A percentile compares a stretch with the other conserved stretches of the same genome.
phyloP scores from a whole-genome alignment of 495 filamentous ascomycete species.

The Penicillium simplicissimum region DNA sequence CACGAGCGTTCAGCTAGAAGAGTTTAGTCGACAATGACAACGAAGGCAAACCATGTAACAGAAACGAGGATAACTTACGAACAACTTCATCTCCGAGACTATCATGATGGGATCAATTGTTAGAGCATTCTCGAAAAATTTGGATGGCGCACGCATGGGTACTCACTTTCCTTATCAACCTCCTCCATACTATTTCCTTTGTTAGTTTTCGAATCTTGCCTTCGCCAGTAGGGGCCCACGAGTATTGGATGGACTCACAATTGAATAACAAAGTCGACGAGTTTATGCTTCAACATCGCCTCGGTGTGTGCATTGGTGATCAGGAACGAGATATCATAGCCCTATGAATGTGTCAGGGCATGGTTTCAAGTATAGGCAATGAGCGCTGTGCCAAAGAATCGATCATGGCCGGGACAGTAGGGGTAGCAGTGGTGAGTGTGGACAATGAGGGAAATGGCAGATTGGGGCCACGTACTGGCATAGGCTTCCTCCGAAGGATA shows the following conservation, averaged over 20 bases:
- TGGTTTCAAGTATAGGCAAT: not conserved
- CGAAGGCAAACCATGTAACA: conserved; percentile 16
- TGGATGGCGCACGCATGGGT: too few relatives aligned
- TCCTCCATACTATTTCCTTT: conserved; percentile 71
- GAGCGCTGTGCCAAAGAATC: not conserved
- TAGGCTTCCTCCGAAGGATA: conserved; percentile 89
- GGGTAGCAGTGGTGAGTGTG: not conserved
- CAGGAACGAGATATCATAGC: conserved; percentile 97
- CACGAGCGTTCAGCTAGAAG: conserved; percentile 85
- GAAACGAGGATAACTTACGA: conserved; percentile 61
- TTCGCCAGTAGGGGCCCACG: not conserved
- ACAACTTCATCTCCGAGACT: conserved; percentile 96
- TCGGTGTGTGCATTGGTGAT: conserved; percentile 99
- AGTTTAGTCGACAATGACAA: conserved; percentile 19
- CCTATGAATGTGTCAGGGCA: conserved; percentile 51
- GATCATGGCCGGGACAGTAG: not conserved
- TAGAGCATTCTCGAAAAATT: not conserved
- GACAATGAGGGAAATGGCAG: not conserved
- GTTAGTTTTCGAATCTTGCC: not conserved
- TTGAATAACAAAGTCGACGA: conserved; percentile 97
- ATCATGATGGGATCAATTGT: not conserved
- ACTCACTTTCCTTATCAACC: conserved; percentile 90
- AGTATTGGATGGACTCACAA: conserved; percentile 45
- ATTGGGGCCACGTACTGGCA: conserved; percentile 62
- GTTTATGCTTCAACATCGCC: conserved; percentile 96